Percentiles rank a stretch among this genome's conserved stretches.
phyloP scores from a whole-genome alignment of 345 rosid species.

The Corchorus capsularis region DNA sequence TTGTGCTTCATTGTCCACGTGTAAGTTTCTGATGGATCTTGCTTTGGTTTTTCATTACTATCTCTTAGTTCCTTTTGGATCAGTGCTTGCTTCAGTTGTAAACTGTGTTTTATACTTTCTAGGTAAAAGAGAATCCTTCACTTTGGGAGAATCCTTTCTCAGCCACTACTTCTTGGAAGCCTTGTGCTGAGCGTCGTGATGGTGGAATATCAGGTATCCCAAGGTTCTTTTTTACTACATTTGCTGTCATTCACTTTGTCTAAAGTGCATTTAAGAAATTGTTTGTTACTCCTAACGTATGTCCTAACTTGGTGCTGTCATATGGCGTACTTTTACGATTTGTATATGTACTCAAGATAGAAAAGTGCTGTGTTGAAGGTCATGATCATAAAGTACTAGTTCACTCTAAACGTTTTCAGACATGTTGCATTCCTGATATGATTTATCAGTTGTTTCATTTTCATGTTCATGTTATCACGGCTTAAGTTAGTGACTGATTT shows the following conservation, averaged over 20 bases:
- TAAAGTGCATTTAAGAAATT: not conserved
- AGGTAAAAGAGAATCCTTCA: conserved; percentile 95
- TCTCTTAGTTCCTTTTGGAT: not conserved
- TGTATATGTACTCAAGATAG: not conserved
- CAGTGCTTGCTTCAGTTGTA: not conserved
- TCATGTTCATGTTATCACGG: conserved; percentile 10
- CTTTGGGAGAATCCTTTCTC: conserved; percentile 97
- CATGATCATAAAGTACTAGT: not conserved
- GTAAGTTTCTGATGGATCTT: conserved; percentile 51
- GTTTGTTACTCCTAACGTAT: not conserved
- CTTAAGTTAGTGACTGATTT: conserved; percentile 18
- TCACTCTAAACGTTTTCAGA: not conserved
- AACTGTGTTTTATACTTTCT: conserved; percentile 21
- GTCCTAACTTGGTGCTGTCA: not conserved
- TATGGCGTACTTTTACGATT: not conserved
- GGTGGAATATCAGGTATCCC: conserved; percentile 76
- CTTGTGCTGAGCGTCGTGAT: conserved; percentile 91
- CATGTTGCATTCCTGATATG: not conserved
- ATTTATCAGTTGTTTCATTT: conserved; percentile 13
- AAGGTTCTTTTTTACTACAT: not conserved
- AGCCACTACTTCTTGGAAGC: conserved; percentile 98
- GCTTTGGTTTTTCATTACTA: not conserved
- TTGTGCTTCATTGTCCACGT: conserved; percentile 86
- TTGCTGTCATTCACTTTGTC: not conserved
- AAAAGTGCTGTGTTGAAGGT: not conserved